phyloP scores from a whole-genome alignment of 441 rosid species.

The Gossypium gossypioides region DNA sequence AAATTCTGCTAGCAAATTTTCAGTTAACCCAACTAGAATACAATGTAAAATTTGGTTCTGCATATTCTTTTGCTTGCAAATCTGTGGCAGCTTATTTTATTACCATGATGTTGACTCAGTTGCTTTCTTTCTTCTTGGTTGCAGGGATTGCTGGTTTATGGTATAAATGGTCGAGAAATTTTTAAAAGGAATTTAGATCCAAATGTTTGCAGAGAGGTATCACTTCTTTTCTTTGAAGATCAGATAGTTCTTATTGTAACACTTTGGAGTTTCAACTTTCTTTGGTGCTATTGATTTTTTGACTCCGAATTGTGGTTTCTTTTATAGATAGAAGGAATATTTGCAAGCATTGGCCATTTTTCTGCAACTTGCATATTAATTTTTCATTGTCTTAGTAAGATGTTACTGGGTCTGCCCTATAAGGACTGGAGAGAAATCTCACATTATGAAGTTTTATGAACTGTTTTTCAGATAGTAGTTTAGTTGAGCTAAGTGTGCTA shows the following conservation, averaged over 20 bases:
- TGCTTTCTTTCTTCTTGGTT: constrained; percentile 13
- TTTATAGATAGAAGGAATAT: background rate
- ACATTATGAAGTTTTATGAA: background rate
- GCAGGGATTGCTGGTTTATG: constrained; percentile 89
- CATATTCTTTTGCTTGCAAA: background rate
- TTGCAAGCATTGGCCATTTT: background rate
- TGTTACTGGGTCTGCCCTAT: background rate
- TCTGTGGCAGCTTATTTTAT: background rate
- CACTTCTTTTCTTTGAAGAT: constrained; percentile 6
- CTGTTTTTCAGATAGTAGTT: background rate
- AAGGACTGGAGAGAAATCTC: background rate
- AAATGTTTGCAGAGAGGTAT: constrained; percentile 79
- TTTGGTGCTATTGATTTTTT: background rate
- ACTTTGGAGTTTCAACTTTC: background rate
- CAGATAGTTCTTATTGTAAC: background rate
- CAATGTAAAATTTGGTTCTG: constrained; percentile 8
- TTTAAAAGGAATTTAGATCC: constrained; percentile 65
- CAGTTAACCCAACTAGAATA: background rate
- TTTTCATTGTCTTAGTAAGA: background rate
- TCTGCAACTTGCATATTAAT: background rate
- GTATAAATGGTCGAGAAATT: constrained; percentile 75
- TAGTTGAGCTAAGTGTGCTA: background rate
- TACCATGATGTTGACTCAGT: background rate
- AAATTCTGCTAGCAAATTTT: background rate
- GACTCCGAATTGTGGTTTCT: background rate